Evolutionary conservation across 2,329 filamentous ascomycete species (phyloP), one percentile per base, ranked within the genome.

Genomic region (Pseudogymnoascus sp.): DNA sequence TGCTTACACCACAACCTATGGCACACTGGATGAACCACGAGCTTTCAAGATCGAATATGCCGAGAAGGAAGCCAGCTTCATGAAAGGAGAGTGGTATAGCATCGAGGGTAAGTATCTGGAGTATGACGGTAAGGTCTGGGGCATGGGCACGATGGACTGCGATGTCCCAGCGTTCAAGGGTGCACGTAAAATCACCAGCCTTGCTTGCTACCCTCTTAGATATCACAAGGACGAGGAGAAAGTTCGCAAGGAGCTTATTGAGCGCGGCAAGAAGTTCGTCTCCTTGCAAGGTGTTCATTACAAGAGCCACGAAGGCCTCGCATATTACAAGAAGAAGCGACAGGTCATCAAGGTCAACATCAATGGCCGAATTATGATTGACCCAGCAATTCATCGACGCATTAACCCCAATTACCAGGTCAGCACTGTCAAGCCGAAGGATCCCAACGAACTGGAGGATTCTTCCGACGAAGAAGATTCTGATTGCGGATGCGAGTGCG

Each of bases 361-460:
- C 72, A 90, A 92, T 65, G 89, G 91, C 15, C 86, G 92, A 31
- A 82, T 96, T 65, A 96, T 96, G 91, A 80, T 96, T 24, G 92
- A 96, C 70, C 85, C 90, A 0, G 85, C 85, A 3, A 89, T 89
- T 41, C 92, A 95, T 74, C 84, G 90, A 7, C 84, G 90, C 35
- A 89, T 93, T 72, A 90, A 94, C 66, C 89, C 92, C 0, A 96
- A 96, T 71, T 96, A 96, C 67, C 83, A 83, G 0, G 84, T 93
- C 67, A 90, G 88, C 21, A 80, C 83, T 1, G 85, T 96, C 61
- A 86, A 87, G 58, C 84, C 88, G 0, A 87, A 89, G 67, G 87
- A 92, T 62, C 80, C 84, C 26, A 84, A 88, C 67, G 72, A 84
- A 1, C 69, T 85, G 1, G 80, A 81, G 5, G 75, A 75, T 21